A percentile compares a stretch with the other conserved stretches of the same genome.
These are phyloP conservation scores for Cladosporium phlei DNA, from an alignment of 2,329 filamentous ascomycete species.

Conservation along the genomic window DNA sequence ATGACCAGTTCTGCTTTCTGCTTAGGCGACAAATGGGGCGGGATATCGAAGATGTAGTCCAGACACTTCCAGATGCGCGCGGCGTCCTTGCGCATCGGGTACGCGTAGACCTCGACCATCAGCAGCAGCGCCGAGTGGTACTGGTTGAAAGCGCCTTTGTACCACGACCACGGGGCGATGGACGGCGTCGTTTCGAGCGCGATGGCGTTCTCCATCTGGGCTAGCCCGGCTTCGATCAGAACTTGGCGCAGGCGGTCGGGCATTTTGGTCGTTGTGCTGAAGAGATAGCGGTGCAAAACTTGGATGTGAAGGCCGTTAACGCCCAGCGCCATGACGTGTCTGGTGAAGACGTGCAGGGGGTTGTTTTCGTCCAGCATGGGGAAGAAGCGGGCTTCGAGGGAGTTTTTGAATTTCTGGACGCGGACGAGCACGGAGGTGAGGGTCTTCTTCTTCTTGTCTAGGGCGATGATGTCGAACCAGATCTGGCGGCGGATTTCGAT, in stretches of 20 bases:
- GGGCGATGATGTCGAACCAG: constrained; percentile 63
- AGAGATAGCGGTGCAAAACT: constrained; percentile 64
- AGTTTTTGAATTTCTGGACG: constrained; percentile 62
- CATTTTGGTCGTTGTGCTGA: constrained; percentile 44
- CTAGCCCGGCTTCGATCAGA: constrained; percentile 57
- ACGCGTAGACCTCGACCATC: constrained; percentile 61
- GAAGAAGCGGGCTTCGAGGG: constrained; percentile 62
- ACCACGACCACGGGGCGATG: constrained; percentile 63
- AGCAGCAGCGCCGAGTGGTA: constrained; percentile 67
- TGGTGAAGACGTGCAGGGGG: constrained; percentile 60
- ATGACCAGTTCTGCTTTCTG: constrained; percentile 60
- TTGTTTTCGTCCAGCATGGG: constrained; percentile 56
- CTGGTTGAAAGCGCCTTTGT: constrained; percentile 64
- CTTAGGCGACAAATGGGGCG: constrained; percentile 47
- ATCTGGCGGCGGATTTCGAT: constrained; percentile 67
- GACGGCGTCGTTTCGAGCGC: constrained; percentile 50
- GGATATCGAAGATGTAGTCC: constrained; percentile 66
- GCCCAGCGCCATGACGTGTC: constrained; percentile 61
- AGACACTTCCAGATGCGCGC: constrained; percentile 66
- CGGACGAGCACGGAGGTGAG: constrained; percentile 62
- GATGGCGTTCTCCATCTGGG: constrained; percentile 52
- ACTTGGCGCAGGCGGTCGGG: constrained; percentile 61
- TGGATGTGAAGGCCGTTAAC: constrained; percentile 61
- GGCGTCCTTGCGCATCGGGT: constrained; percentile 54
- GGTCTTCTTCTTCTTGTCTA: constrained; percentile 58